Percentiles rank a stretch among this genome's conserved stretches.
Conservation (phyloP, 345 rosid species). For the Eucalyptus globulus region DNA sequence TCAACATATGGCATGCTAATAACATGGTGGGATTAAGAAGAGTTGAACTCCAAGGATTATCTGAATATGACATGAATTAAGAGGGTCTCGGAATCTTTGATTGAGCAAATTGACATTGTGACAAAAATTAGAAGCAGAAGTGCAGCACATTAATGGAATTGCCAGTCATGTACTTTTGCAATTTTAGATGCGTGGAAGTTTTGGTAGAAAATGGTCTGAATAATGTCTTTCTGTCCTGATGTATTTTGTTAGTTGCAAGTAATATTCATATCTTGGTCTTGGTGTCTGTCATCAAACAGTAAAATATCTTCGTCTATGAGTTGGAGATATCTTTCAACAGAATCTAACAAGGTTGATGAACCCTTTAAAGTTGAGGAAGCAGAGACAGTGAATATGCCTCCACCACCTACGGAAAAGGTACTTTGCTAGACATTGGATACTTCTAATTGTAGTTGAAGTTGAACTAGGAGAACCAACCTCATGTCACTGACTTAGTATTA, state of each 20-base stretch:
- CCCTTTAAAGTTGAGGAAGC: constrained; percentile 84
- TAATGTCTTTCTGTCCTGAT: neutral
- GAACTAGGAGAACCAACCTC: neutral
- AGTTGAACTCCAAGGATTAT: neutral
- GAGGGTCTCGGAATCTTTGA: neutral
- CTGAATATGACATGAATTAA: neutral
- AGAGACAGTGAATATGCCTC: constrained; percentile 67
- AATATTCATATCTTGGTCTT: neutral
- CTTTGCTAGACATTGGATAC: neutral
- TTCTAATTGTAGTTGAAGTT: neutral
- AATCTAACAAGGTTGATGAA: constrained; percentile 70
- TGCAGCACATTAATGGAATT: neutral
- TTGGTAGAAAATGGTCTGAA: neutral
- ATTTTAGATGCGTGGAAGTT: neutral
- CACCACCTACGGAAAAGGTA: constrained; percentile 81
- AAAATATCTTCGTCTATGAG: constrained; percentile 11
- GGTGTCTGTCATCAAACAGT: constrained; percentile 12
- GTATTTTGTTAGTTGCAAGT: neutral
- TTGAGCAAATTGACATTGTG: neutral
- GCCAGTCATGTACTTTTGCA: neutral
- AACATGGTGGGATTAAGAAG: neutral
- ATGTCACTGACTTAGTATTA: neutral
- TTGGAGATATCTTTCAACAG: constrained; percentile 51
- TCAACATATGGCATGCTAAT: neutral
- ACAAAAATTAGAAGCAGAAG: neutral